Evolutionary conservation across 345 rosid species (phyloP).

Genomic region (Populus ilicifolia): DNA sequence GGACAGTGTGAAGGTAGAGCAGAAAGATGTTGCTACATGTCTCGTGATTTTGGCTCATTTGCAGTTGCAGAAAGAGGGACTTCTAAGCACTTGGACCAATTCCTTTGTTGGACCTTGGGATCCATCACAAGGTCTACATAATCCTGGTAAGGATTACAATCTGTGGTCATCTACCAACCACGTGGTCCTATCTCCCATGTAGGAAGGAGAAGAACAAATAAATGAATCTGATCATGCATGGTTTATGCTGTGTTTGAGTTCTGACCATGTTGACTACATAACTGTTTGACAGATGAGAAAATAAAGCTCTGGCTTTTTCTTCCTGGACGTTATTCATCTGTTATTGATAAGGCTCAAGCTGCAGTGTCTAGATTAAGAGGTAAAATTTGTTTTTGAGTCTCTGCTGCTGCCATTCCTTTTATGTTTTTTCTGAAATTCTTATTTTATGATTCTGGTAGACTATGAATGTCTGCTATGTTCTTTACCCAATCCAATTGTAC

Average conservation of each 20-base stretch:
- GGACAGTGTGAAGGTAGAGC: conserved; percentile 66
- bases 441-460: background rate
- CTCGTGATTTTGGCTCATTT: conserved; percentile 88
- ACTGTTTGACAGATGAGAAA: conserved; percentile 67
- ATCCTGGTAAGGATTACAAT: conserved; percentile 68
- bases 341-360: conserved; percentile 71
- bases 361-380: conserved; percentile 86
- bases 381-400: conserved; percentile 18
- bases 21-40: conserved; percentile 75
- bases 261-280: conserved; percentile 4
- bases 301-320: conserved; percentile 98
- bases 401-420: background rate
- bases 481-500: background rate
- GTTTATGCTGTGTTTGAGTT: background rate
- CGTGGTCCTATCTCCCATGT: background rate
- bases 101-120: conserved; percentile 99
- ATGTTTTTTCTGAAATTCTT: background rate
- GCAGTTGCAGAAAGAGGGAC: conserved; percentile 80
- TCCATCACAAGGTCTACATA: conserved; percentile 96
- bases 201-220: background rate
- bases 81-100: conserved; percentile 92
- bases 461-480: background rate
- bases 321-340: conserved; percentile 72
- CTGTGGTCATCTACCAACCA: background rate
- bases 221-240: background rate